phyloP scores from a whole-genome alignment of 1,284 basidiomycete species.

The Fomes fomentarius region DNA sequence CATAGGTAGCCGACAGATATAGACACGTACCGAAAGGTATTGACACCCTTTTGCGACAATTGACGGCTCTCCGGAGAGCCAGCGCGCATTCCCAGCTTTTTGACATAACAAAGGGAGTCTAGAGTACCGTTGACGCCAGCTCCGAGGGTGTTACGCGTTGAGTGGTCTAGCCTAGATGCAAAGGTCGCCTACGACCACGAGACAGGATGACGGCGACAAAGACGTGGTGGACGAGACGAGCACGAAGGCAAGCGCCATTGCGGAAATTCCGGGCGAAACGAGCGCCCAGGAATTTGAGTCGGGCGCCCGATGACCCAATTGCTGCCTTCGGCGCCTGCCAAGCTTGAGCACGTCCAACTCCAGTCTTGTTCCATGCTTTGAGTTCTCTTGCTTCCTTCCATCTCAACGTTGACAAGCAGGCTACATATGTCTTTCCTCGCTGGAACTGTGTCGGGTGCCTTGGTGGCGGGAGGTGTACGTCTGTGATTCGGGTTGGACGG shows the following conservation, averaged over 20 bases:
- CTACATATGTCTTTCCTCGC: slow-evolving; percentile 33
- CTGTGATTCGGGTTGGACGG: slow-evolving; percentile 11
- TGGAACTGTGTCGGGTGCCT: slow-evolving; percentile 30
- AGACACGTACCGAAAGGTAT: slow-evolving; percentile 14
- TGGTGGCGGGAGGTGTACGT: slow-evolving; percentile 30
- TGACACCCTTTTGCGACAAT: slow-evolving; percentile 15
- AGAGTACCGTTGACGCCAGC: slow-evolving; percentile 3
- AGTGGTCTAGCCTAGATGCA: too few species aligned
- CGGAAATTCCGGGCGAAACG: too few species aligned
- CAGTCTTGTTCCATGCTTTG: too few species aligned
- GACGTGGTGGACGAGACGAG: too few species aligned
- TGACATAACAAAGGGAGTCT: slow-evolving; percentile 10
- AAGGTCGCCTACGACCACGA: slow-evolving; percentile 6
- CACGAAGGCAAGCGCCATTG: too few species aligned
- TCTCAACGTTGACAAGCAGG: too few species aligned
- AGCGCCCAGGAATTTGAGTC: too few species aligned
- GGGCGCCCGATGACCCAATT: too few species aligned
- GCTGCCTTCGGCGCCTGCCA: too few species aligned
- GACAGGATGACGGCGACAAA: slow-evolving; percentile 6
- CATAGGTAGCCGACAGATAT: background rate
- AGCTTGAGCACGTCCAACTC: too few species aligned
- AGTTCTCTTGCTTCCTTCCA: too few species aligned
- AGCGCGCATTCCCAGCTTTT: slow-evolving; percentile 23
- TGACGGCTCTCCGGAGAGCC: slow-evolving; percentile 20
- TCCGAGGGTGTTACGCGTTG: too few species aligned